Percentiles rank a stretch among this genome's conserved stretches.
These are phyloP conservation scores for Excoecaria agallocha DNA, from an alignment of 345 rosid species.

Conservation along the genomic window DNA sequence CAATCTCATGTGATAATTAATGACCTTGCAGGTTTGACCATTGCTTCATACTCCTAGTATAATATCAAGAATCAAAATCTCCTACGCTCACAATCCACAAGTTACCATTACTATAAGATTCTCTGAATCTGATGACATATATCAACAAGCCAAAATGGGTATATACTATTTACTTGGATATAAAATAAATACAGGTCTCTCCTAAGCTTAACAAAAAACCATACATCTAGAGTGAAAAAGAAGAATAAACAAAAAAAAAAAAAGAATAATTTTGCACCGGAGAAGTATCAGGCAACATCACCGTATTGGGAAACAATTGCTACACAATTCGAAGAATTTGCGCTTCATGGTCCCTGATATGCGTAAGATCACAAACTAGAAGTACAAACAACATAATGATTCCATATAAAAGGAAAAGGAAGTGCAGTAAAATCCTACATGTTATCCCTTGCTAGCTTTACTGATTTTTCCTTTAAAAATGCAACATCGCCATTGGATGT, in stretches of 20 bases:
- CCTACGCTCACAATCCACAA: neutral
- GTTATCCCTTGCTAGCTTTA: conserved; percentile 60
- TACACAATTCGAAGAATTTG: conserved; percentile 7
- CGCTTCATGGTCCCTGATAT: neutral
- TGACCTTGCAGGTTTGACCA: no score
- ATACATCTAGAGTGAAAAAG: conserved; percentile 11
- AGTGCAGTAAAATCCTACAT: conserved; percentile 21
- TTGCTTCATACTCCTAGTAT: no score
- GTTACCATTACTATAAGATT: neutral
- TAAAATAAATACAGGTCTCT: neutral
- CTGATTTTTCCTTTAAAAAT: conserved; percentile 62
- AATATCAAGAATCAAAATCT: neutral
- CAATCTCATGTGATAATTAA: no score
- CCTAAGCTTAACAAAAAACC: conserved; percentile 15
- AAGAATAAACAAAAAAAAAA: neutral
- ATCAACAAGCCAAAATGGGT: conserved; percentile 13
- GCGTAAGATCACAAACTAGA: conserved; percentile 3
- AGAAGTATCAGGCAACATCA: conserved; percentile 11
- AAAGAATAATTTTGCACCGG: conserved; percentile 1
- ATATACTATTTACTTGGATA: neutral
- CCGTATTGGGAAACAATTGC: neutral
- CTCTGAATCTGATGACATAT: conserved; percentile 13
- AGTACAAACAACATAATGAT: conserved; percentile 10
- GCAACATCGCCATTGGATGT: conserved; percentile 57
- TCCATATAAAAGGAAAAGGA: conserved; percentile 15